Evolutionary conservation across 1,284 basidiomycete species (phyloP), one percentile per base, ranked within the genome.

Genomic region (Fistulinella cinereoalba): DNA sequence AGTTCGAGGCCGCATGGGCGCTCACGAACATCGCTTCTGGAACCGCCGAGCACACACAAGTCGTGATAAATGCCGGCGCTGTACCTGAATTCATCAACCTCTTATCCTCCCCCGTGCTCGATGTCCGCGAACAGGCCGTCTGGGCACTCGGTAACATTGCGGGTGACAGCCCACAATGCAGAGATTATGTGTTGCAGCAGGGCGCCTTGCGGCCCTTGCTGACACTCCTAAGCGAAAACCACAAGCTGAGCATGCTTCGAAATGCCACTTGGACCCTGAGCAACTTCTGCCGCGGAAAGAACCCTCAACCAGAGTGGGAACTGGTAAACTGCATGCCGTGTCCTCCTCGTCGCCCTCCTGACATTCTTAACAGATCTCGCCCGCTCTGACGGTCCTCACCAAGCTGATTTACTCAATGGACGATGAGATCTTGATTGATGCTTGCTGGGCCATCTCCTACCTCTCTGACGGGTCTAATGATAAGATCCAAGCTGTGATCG

Each of bases 1-100:
- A 98, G 92, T 99, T 99, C 63, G 96, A 99, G 72, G 96, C 97
- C 44, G 97, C 97, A 7, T 99, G 97, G 97, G 97, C 97, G 37
- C 79, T 99, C 58, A 99, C 97, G 62, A 99, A 99, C 77, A 99
- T 99, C 58, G 97, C 97, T 15, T 99, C 97, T 44, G 97, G 97
- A 41, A 99, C 97, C 29, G 95, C 95, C 27, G 92, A 97, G 56
- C 97, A 99, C 71, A 99, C 95, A 38, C 93, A 97, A 72, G 93
- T 97, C 50, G 97, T 99, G 46, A 99, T 99, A 69, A 84, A 81
- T 56, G 89, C 94, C 27, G 85, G 88, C 49, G 96, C 96, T 32
- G 95, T 99, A 23, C 95, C 95, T n/a, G 87, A 95, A 70, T 98
- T 98, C 65, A 97, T 99, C 75, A 91, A 89, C 57, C 80, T 97